phyloP scores from a whole-genome alignment of 2,329 filamentous ascomycete genomes.

The Cadophora sp. region DNA sequence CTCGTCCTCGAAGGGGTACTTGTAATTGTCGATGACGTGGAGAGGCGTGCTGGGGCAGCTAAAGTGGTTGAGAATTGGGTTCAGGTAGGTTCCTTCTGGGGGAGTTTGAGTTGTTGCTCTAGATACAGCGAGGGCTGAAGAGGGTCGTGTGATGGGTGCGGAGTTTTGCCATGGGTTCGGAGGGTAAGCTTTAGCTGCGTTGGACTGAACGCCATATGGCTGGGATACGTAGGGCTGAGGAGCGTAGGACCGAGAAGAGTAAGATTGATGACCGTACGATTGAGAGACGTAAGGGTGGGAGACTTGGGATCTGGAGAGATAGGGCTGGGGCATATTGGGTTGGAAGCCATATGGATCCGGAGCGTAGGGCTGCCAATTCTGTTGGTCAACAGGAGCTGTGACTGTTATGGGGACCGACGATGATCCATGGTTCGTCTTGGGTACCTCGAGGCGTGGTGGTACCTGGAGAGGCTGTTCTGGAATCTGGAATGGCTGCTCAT shows the following conservation, averaged over 20 bases:
- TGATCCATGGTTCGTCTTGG: neutral
- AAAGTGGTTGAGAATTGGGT: constrained; percentile 33
- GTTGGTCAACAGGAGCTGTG: constrained; percentile 1
- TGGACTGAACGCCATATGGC: neutral
- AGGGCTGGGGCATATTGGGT: neutral
- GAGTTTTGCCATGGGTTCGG: neutral
- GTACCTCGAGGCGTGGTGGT: neutral
- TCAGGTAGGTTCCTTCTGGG: constrained; percentile 2
- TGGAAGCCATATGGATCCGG: neutral
- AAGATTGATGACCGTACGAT: neutral
- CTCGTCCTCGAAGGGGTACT: constrained; percentile 25
- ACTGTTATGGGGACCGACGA: neutral
- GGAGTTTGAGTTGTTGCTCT: neutral
- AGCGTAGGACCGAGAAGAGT: neutral
- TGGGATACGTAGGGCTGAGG: neutral
- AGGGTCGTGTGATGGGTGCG: constrained; percentile 5
- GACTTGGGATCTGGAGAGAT: neutral
- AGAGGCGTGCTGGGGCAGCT: constrained; percentile 29
- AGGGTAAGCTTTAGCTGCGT: neutral
- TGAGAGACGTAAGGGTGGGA: neutral
- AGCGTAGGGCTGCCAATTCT: neutral
- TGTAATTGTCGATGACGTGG: constrained; percentile 32
- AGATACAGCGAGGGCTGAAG: neutral
- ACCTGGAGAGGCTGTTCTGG: neutral
- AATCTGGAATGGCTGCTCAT: neutral